phyloP scores from a whole-genome alignment of 805 yeast genomes.

The Wickerhamiella kurtzmanii region DNA sequence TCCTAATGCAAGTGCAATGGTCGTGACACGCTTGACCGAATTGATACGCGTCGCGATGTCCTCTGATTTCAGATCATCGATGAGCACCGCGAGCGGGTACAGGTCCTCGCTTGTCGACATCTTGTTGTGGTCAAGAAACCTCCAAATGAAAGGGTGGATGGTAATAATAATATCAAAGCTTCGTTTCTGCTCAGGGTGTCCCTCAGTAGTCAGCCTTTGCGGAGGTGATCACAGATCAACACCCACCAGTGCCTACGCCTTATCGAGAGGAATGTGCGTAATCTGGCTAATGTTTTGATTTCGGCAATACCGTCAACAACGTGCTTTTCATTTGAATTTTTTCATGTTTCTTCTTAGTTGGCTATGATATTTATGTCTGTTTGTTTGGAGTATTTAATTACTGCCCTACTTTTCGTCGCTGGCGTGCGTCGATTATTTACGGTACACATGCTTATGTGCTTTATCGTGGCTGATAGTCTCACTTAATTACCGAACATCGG shows the following conservation, averaged over 20 bases:
- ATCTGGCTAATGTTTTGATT: too few relatives aligned
- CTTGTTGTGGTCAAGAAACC: not conserved
- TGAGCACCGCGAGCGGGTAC: constrained; percentile 86
- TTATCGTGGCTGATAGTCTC: too few relatives aligned
- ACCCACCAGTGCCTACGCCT: too few relatives aligned
- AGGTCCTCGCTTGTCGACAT: constrained; percentile 36
- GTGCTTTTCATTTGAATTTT: not conserved
- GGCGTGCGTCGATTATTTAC: too few relatives aligned
- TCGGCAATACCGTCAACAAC: too few relatives aligned
- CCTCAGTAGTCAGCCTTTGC: too few relatives aligned
- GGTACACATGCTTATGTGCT: too few relatives aligned
- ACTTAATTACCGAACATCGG: too few relatives aligned
- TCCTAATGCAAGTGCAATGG: constrained; percentile 89
- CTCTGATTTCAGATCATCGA: constrained; percentile 95
- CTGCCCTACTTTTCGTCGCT: too few relatives aligned
- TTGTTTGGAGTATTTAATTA: too few relatives aligned
- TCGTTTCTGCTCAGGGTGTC: not conserved
- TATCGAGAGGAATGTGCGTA: not conserved
- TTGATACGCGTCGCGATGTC: constrained; percentile 86
- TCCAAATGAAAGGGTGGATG: not conserved
- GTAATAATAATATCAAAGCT: not conserved
- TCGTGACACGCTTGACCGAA: constrained; percentile 88
- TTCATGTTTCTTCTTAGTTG: too few relatives aligned
- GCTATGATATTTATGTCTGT: too few relatives aligned
- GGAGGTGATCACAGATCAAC: not conserved